Base-by-base conservation (phyloP, 2,329 filamentous ascomycete genomes). In the Decorospora gaudefroyi region DNA sequence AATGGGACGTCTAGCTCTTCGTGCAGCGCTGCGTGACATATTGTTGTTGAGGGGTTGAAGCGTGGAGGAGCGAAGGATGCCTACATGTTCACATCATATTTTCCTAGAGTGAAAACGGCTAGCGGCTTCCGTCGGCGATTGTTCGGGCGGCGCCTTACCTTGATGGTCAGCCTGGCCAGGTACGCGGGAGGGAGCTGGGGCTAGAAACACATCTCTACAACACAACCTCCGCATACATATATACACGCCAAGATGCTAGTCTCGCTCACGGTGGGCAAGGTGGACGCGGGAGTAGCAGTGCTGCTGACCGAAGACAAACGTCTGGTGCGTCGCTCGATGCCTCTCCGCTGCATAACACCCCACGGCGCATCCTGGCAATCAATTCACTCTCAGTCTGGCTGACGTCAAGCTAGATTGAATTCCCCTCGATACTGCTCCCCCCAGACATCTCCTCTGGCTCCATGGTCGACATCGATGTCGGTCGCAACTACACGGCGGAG, bases 201-300 rank as follows among this genome's bases (percentile, higher is more conserved):
- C 29, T 26, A 29, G 15, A 32, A 33, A 42, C 35, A 43, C 43
- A 31, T 34, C 26, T 16, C 22, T 21, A 10, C 13, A 21, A 30
- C 37, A 16, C 6, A 19, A 29, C 31, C 17, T 11, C 26, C 35
- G 19, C 47, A 39, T 15, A 23, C 46, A 17, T 21, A 23, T 23
- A 12, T 41, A 29, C 49, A 19, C 59, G n/a, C n/a, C n/a, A 80
- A 70, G 36, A 97, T 99, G 93, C 81, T 97, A 67, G 89, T 99
- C 74, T 97, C 93, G 58, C 81, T 99, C 69, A 97, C 92, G 36
- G 93, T 99, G 74, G 93, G 93, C 78, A 99, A 99, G 78, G 93
- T 99, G 74, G 93, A 99, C 74, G 93, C 93, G 65, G 93, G 93
- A 74, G 92, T 99, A 69, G 95, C 93, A 35, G 93, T 99, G 51